phyloP scores from a whole-genome alignment of 1,284 basidiomycete species.

The Tylopilus sp. region DNA sequence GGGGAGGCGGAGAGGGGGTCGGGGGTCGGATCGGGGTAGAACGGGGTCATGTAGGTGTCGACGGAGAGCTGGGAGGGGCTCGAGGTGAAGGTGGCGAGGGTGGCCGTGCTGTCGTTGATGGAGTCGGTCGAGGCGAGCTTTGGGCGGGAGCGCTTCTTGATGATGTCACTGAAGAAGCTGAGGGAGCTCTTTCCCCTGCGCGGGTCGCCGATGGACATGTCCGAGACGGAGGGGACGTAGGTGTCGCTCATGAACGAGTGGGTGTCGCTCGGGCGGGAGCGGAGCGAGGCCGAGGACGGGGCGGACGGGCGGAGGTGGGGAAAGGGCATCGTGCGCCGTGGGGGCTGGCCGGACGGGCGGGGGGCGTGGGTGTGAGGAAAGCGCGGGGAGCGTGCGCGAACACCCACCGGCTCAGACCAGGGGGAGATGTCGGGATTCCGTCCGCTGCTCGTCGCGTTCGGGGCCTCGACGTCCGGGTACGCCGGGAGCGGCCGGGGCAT shows the following conservation, averaged over 20 bases:
- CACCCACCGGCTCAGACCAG: constrained; percentile 20
- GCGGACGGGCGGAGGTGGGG: constrained; percentile 31
- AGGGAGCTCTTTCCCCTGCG: constrained; percentile 37
- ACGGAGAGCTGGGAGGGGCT: constrained; percentile 29
- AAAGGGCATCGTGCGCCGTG: constrained; percentile 28
- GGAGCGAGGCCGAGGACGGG: constrained; percentile 34
- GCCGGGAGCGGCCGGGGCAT: constrained; percentile 3
- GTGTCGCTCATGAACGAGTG: constrained; percentile 36
- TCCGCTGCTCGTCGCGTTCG: not conserved
- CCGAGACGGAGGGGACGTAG: constrained; percentile 32
- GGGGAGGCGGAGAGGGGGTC: constrained; percentile 27
- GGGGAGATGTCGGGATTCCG: constrained; percentile 25
- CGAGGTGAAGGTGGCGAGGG: constrained; percentile 21
- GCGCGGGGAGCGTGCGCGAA: not conserved
- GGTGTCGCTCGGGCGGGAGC: constrained; percentile 42
- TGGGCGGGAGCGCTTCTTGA: constrained; percentile 34
- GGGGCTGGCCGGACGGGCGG: constrained; percentile 6
- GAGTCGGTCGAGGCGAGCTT: constrained; percentile 34
- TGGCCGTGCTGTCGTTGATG: constrained; percentile 17
- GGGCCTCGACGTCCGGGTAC: constrained; percentile 13
- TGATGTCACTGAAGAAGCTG: constrained; percentile 32
- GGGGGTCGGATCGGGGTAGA: constrained; percentile 7
- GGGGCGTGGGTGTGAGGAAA: constrained; percentile 14
- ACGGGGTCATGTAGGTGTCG: constrained; percentile 19
- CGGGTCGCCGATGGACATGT: constrained; percentile 29